Evolutionary conservation across 1,284 basidiomycete genomes (phyloP), one percentile per base, ranked within the genome.

Genomic region (Fereydounia khargensis): DNA sequence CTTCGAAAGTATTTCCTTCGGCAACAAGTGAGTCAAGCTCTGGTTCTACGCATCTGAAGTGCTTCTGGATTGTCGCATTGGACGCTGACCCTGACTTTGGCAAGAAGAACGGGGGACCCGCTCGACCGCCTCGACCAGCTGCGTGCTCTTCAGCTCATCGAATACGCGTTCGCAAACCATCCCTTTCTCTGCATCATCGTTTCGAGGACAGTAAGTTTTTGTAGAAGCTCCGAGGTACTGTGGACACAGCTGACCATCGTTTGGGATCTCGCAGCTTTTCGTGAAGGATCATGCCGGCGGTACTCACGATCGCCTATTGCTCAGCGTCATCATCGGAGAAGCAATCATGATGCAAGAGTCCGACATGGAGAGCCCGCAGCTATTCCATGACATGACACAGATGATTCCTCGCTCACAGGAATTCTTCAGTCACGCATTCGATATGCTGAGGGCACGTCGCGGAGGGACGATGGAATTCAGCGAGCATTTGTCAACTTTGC

Each of bases 131-230:
- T 34, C 6, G 35, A 48, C 10, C 28, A 32, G 2, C 31, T 19
- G 2, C 21, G 45, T 5, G 38, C 39, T 11, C 4, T 27, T 0
- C 30, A 54, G 23, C n/a, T 53, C 6, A 28, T 42, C 27, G 46
- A 57, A 1, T 32, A 48, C 3, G 59, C 50, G 4, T 62, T 32
- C 28, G 11, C n/a, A 7, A 28, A 30, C n/a, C 59, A 62, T 21
- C 49, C 59, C 3, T 62, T 57, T 35, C 42, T 62, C 10, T 17
- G 42, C 1, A 14, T 47, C 18, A 56, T 61, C 34, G 24, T 52
- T 2, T 61, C 45, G 3, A 42, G 40, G 19, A 52, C 58, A 0
- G 48, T 57, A 35, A 19, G 54, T 43, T 6, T 7, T 18, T 2
- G n/a, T n/a, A 3, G 5, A 6, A 17, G 7, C 14, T 14, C 17